These are phyloP conservation scores for Micractinium conductrix DNA, from an alignment of 139 green algal genomes.

Conservation along the genomic window DNA sequence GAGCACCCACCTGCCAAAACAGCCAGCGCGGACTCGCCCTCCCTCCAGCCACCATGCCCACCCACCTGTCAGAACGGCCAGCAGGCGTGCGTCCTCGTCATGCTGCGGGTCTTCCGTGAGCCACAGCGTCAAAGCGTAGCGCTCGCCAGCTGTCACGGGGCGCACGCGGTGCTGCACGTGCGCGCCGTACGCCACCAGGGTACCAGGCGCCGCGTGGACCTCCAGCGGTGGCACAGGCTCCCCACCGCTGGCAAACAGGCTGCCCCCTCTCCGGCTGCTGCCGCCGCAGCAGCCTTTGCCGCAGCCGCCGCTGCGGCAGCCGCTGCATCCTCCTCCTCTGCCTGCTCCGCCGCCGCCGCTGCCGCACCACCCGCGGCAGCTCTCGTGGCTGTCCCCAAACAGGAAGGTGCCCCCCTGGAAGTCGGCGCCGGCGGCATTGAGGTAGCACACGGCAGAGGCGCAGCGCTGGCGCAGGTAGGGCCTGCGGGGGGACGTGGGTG, in stretches of 20 bases:
- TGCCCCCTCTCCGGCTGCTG: no score
- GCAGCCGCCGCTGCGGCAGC: constrained; percentile 20
- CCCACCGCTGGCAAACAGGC: neutral
- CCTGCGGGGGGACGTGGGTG: constrained; percentile 18
- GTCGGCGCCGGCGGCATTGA: constrained; percentile 1
- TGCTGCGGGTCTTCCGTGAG: constrained; percentile 31
- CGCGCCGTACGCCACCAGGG: constrained; percentile 32
- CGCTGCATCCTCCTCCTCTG: neutral
- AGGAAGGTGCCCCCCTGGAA: constrained; percentile 37
- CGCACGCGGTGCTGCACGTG: constrained; percentile 23
- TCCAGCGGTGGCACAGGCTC: neutral
- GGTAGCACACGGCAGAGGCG: constrained; percentile 38
- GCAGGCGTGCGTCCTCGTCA: constrained; percentile 36
- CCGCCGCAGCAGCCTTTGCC: neutral
- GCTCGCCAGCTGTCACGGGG: constrained; percentile 23
- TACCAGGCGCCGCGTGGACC: neutral
- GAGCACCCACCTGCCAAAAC: no score
- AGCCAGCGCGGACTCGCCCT: no score
- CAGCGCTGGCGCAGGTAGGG: constrained; percentile 40
- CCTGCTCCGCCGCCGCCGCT: neutral
- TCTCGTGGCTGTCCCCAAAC: constrained; percentile 4
- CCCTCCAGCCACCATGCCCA: no score
- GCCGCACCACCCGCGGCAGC: neutral
- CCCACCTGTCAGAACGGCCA: constrained; percentile 31
- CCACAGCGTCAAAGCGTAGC: constrained; percentile 43